Base-by-base conservation (phyloP, 805 yeast species). In the Candida patagonica region DNA sequence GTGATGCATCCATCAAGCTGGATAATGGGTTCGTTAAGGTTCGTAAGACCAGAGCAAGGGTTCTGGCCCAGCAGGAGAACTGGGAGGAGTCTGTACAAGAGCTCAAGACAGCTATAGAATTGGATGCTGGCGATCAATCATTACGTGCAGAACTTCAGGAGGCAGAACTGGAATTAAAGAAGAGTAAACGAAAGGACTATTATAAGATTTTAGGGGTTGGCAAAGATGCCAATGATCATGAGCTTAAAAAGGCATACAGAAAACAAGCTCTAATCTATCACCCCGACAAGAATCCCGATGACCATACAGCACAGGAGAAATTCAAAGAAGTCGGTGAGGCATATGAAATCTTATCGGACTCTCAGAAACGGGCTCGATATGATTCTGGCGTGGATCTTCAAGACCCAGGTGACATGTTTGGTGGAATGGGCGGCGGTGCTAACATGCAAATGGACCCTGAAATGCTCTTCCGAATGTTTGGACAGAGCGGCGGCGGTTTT, bases 321-420 rank as follows among this genome's bases (percentile, higher is more conserved):
- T 89, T 89, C 65, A 89, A 89, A 64, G 95, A 86, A 60, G 73
- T 86, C 55, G 78, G 89, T 3, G 75, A 76, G 45, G 96, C 96
- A 5, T 76, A 88, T 60, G 96, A 89, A 62, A 70, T 83, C 5
- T 70, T 88, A 45, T 73, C 84, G 8, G 96, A 88, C 58, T 71
- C 80, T 15, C 83, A 88, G 57, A 89, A 88, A 70, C 81, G 96
- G 66, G 83, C 80, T 17, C 56, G 82, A 4, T 89, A 87, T 57
- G 97, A 92, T 63, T 77, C 80, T 45, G 89, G 82, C 53, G 96
- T 94, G 61, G 88, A 82, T 58, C 50, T 62, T n/a, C 59, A 64
- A 35, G 63, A 55, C 35, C 60, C 57, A 13, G 26, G 35, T 26
- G 54, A 45, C 38, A 51, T 50, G 46, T 44, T 44, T 42, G 94